A percentile compares a stretch with the other conserved stretches of the same genome.
Conservation (phyloP, 768 basidiomycete genomes). For the Macrolepiota albuminosa region DNA sequence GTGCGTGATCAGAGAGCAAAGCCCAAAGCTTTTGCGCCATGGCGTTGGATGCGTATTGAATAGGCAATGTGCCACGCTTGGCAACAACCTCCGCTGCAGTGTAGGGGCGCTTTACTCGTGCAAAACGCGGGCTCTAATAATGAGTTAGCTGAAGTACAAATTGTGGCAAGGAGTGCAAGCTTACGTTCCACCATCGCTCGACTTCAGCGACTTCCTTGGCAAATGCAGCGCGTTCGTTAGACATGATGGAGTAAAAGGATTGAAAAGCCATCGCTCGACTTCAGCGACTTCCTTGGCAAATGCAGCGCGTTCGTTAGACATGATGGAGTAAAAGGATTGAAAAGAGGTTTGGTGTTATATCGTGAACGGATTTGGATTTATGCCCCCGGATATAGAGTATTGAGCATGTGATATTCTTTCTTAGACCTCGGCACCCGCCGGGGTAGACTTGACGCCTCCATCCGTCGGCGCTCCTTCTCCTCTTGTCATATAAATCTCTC, state of each 20-base stretch:
- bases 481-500: neutral
- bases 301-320: conserved; percentile 61
- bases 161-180: conserved; percentile 12
- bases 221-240: conserved; percentile 65
- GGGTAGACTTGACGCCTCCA: conserved; percentile 4
- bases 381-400: conserved; percentile 18
- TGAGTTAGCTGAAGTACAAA: conserved; percentile 7
- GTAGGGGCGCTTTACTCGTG: conserved; percentile 85
- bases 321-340: conserved; percentile 25
- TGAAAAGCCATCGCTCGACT: conserved; percentile 91
- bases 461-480: conserved; percentile 19
- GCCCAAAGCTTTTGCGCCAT: conserved; percentile 85
- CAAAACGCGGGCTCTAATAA: conserved; percentile 77
- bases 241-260: conserved; percentile 44
- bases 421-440: conserved; percentile 10
- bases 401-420: conserved; percentile 43
- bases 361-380: conserved; percentile 17
- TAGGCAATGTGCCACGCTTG: conserved; percentile 84
- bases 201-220: conserved; percentile 79
- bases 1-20: conserved; percentile 71
- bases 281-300: conserved; percentile 81
- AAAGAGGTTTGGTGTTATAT: conserved; percentile 20
- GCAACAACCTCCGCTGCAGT: conserved; percentile 89
- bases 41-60: conserved; percentile 81
- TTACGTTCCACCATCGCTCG: conserved; percentile 91